phyloP scores from a whole-genome alignment of 1,284 basidiomycete genomes.

The Retiboletus fuscus region DNA sequence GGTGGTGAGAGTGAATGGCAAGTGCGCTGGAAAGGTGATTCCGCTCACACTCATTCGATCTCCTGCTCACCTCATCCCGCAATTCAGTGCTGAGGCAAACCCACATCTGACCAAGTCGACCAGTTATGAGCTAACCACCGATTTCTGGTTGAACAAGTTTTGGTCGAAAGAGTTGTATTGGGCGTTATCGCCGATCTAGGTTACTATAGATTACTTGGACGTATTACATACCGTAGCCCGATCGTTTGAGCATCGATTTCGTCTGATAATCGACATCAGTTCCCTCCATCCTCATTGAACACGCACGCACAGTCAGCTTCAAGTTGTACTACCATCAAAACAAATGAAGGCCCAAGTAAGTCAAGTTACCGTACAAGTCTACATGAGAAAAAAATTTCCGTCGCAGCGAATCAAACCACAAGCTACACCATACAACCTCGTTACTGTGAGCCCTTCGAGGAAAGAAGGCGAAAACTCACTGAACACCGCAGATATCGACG shows the following conservation, averaged over 20 bases:
- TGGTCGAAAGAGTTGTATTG: conserved; percentile 10
- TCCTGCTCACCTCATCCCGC: background rate
- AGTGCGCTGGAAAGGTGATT: background rate
- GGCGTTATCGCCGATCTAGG: background rate
- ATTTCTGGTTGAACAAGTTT: too few species aligned
- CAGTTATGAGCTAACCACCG: background rate
- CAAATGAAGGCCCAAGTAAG: too few species aligned
- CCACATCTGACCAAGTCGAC: background rate
- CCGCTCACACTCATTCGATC: background rate
- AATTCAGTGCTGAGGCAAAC: background rate
- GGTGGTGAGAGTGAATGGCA: background rate
- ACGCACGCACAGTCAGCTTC: too few species aligned
- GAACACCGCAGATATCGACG: background rate
- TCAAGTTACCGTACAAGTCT: too few species aligned
- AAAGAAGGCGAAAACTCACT: background rate
- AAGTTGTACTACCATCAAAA: too few species aligned
- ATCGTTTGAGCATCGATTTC: background rate
- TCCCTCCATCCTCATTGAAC: background rate
- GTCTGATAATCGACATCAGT: background rate
- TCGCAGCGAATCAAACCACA: background rate
- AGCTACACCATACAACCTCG: background rate
- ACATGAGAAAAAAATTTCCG: too few species aligned
- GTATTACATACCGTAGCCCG: background rate
- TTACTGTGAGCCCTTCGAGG: background rate
- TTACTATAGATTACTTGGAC: background rate